Base-by-base conservation (phyloP, 768 basidiomycete genomes). In the Pulveroboletus sp. region DNA sequence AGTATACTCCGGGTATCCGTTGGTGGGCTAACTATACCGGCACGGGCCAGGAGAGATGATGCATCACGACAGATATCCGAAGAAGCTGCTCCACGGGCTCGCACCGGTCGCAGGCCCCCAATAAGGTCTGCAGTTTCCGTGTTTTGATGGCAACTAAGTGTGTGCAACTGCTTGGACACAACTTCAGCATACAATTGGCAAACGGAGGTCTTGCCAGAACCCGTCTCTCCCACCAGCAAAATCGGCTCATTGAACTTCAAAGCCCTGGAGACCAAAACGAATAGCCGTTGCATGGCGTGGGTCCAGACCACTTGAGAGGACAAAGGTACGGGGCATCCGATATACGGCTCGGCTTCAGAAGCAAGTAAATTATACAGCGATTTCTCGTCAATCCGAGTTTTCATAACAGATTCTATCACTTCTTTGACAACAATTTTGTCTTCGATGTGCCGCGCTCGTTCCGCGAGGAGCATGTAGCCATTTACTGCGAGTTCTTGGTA, bases 101-200 rank as follows among this genome's bases (percentile, higher is more conserved):
- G 83, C 11, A 91, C 72, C 6, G 95, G 95, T 29, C 95, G 80
- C 56, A 97, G 79, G 32, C 93, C 90, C 17, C 97, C 97, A 43
- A 98, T 90, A 20, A 99, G 74, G 64, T 99, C 97, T 11, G 94
- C 91, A 0, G 95, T 97, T 71, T 99, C 97, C 23, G 94, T 98
- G 62, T 97, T 97, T 67, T 97, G 94, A 64, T 99, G 97, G 60
- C 97, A 98, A 57, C 91, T 98, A 54, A 99, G 79, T 5, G 82
- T 75, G 56, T 85, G 72, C 23, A 99, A 73, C 31, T 65, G 71
- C 59, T 81, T 82, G 21, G 69, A 68, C 20, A 79, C 69, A 1
- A 82, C 81, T 37, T 84, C 77, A 0, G 97, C 88, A 55, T 87
- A 87, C 5, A 93, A 72, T 62, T 98, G 92, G 62, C 95, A 97